Percentiles rank a stretch among this genome's conserved stretches.
Evolutionary conservation across 306 rosid genomes (phyloP).

Genomic region (Sphenostylis stenocarpa): DNA sequence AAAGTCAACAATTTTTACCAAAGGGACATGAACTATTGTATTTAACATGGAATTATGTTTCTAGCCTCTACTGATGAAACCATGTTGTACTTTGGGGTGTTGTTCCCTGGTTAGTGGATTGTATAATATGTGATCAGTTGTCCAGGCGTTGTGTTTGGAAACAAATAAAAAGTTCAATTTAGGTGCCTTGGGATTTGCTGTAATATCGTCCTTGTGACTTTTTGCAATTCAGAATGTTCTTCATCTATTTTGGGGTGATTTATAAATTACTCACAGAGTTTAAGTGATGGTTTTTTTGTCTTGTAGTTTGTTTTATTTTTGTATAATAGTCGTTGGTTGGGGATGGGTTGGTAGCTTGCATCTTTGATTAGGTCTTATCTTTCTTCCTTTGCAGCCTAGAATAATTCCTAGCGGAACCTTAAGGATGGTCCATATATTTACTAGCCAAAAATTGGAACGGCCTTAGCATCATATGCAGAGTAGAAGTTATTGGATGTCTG

Average conservation of each 20-base stretch:
- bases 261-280: not conserved
- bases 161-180: not conserved
- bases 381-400: not conserved
- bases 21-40: not conserved
- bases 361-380: not conserved
- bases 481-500: not conserved
- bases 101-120: constrained; percentile 2
- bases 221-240: not conserved
- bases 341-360: not conserved
- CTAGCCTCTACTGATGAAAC: not conserved
- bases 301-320: not conserved
- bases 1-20: not conserved
- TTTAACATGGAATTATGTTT: not conserved
- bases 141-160: not conserved
- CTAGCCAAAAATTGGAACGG: constrained; percentile 38
- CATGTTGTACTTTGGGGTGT: constrained; percentile 3
- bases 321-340: not conserved
- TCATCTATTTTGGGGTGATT: not conserved
- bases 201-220: not conserved
- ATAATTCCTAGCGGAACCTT: constrained; percentile 34
- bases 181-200: not conserved
- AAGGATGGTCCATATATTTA: constrained; percentile 17
- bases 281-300: not conserved
- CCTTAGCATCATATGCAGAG: not conserved
- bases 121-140: constrained; percentile 6